phyloP scores from a whole-genome alignment of 345 rosid genomes.

The Salix suchowensis region DNA sequence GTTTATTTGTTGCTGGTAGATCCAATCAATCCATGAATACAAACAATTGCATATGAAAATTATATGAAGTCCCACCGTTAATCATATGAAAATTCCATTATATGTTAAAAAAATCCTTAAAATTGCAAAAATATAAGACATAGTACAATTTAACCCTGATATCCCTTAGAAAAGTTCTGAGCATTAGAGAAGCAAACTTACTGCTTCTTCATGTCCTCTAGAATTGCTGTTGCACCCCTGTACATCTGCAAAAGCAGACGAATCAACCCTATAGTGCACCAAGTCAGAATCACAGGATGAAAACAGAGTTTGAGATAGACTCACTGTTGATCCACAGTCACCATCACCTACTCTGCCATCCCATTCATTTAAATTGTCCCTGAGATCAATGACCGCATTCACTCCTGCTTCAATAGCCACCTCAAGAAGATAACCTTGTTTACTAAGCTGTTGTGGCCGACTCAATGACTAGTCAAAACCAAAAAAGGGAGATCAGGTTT shows the following conservation, averaged over 20 bases:
- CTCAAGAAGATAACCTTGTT: slow-evolving; percentile 69
- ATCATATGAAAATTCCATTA: neutral
- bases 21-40: neutral
- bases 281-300: neutral
- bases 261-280: slow-evolving; percentile 3
- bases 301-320: slow-evolving; percentile 22
- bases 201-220: slow-evolving; percentile 81
- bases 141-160: neutral
- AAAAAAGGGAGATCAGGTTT: slow-evolving; percentile 15
- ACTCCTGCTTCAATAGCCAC: slow-evolving; percentile 82
- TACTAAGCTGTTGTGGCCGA: slow-evolving; percentile 58
- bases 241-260: slow-evolving; percentile 53
- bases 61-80: neutral
- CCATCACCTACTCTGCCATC: slow-evolving; percentile 96
- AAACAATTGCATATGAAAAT: neutral
- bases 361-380: slow-evolving; percentile 84
- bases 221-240: slow-evolving; percentile 76
- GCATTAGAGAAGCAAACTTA: slow-evolving; percentile 33
- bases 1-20: neutral
- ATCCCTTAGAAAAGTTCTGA: slow-evolving; percentile 5
- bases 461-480: slow-evolving; percentile 46
- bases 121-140: neutral
- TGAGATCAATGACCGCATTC: slow-evolving; percentile 54
- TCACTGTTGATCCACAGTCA: slow-evolving; percentile 95
- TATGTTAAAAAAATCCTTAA: neutral